These are phyloP conservation scores for Hypoxylon sp. DNA, from an alignment of 2,329 filamentous ascomycete genomes.

Conservation along the genomic window DNA sequence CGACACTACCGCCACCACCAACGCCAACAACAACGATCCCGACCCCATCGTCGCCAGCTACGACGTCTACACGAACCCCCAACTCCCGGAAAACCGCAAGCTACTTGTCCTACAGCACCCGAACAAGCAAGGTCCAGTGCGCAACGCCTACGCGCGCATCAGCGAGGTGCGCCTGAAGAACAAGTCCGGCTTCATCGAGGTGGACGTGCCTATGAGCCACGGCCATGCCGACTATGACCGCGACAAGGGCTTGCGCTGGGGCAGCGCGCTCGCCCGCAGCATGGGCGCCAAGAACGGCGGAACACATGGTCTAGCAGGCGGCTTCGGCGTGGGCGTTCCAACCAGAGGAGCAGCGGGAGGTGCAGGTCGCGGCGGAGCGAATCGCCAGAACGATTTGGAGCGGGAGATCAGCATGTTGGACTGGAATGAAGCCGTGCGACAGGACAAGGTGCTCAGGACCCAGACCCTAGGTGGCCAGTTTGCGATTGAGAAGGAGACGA, in stretches of 20 bases:
- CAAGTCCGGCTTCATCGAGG: constrained; percentile 85
- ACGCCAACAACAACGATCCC: constrained; percentile 57
- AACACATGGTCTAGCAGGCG: constrained; percentile 78
- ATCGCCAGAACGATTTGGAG: constrained; percentile 59
- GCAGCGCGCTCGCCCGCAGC: constrained; percentile 78
- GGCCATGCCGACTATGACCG: constrained; percentile 81
- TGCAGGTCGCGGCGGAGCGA: constrained; percentile 52
- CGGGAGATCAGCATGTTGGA: constrained; percentile 67
- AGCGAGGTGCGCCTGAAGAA: constrained; percentile 86
- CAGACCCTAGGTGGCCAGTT: constrained; percentile 91
- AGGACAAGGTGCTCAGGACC: constrained; percentile 80
- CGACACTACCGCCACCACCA: neutral
- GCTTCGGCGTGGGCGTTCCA: constrained; percentile 75
- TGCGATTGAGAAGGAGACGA: constrained; percentile 76
- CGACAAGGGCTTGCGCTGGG: constrained; percentile 86
- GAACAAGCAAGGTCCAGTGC: constrained; percentile 73
- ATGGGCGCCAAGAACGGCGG: constrained; percentile 73
- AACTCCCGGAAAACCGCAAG: constrained; percentile 72
- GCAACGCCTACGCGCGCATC: constrained; percentile 74
- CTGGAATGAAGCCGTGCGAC: constrained; percentile 77
- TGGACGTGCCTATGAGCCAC: constrained; percentile 88
- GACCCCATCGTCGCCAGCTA: constrained; percentile 83
- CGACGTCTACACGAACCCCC: constrained; percentile 87
- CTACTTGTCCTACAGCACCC: constrained; percentile 92
- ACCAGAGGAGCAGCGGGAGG: constrained; percentile 52